These are phyloP conservation scores for Heimioporus retisporus DNA, from an alignment of 1,284 basidiomycete species.

Conservation along the genomic window DNA sequence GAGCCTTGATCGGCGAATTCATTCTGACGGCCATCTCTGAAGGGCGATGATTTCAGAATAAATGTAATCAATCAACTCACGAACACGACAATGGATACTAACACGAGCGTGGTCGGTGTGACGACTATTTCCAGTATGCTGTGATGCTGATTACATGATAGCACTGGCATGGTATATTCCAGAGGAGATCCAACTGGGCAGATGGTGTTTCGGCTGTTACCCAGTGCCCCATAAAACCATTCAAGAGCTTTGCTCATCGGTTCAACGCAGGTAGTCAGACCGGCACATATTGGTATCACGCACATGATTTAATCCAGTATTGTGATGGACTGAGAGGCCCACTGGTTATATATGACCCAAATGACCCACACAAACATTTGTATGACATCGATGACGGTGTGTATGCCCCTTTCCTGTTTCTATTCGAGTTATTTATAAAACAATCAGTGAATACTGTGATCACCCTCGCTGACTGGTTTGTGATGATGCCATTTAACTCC, in stretches of 20 bases:
- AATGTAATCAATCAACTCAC: slow-evolving; percentile 43
- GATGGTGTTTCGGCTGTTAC: slow-evolving; percentile 44
- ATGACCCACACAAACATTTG: slow-evolving; percentile 44
- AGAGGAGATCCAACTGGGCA: slow-evolving; percentile 43
- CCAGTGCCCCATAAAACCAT: slow-evolving; percentile 43
- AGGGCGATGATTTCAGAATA: slow-evolving; percentile 34
- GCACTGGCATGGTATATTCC: slow-evolving; percentile 21
- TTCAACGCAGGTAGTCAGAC: slow-evolving; percentile 35
- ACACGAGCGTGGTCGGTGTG: slow-evolving; percentile 38
- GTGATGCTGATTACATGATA: not conserved
- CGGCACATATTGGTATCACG: slow-evolving; percentile 48
- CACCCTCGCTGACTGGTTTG: slow-evolving; percentile 35
- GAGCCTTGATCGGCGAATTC: not conserved
- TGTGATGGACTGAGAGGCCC: slow-evolving; percentile 48
- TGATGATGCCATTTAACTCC: not conserved
- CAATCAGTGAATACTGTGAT: slow-evolving; percentile 39
- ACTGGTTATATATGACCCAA: slow-evolving; percentile 49
- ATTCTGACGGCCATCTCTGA: not conserved
- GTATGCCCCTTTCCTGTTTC: not conserved
- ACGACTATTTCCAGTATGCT: not conserved
- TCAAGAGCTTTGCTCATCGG: slow-evolving; percentile 33
- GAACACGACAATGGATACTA: slow-evolving; percentile 46
- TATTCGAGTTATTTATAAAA: not conserved
- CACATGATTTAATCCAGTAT: slow-evolving; percentile 45
- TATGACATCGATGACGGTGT: slow-evolving; percentile 53